Evolutionary conservation across 768 basidiomycete species (phyloP).

Genomic region (Ramaria rubella): DNA sequence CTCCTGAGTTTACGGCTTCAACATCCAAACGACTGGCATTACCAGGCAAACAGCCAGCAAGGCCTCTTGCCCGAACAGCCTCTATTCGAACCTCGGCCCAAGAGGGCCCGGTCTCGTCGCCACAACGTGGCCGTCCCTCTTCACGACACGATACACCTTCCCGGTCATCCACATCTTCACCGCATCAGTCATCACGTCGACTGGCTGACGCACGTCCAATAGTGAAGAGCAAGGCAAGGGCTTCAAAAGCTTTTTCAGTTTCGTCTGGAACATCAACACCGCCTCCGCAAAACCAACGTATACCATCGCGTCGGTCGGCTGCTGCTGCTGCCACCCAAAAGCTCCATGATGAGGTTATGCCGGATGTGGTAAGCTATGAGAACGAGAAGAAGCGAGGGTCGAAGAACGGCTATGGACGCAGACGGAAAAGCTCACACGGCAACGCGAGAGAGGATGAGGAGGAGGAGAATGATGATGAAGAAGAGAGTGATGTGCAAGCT

Average conservation of each 20-base stretch:
- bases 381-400: slow-evolving; percentile 48
- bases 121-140: slow-evolving; percentile 11
- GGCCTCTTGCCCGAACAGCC: slow-evolving; percentile 12
- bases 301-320: slow-evolving; percentile 37
- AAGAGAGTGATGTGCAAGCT: neutral
- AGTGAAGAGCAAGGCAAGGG: slow-evolving; percentile 1
- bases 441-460: slow-evolving; percentile 4
- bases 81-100: slow-evolving; percentile 20
- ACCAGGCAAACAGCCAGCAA: slow-evolving; percentile 14
- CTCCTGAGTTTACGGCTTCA: neutral
- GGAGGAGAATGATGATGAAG: slow-evolving; percentile 3
- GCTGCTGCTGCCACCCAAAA: slow-evolving; percentile 43
- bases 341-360: slow-evolving; percentile 57
- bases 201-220: too few species aligned
- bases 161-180: neutral
- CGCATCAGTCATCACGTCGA: neutral
- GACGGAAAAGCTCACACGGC: slow-evolving; percentile 17
- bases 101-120: slow-evolving; percentile 19
- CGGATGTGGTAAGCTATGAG: slow-evolving; percentile 65
- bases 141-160: slow-evolving; percentile 6
- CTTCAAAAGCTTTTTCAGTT: neutral
- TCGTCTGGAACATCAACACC: neutral
- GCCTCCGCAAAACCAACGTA: neutral
- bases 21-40: too few species aligned
- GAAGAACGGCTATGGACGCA: slow-evolving; percentile 16